Evolutionary conservation across 805 yeast genomes (phyloP), one percentile per base, ranked within the genome.

Genomic region (Suhomyces sp.): DNA sequence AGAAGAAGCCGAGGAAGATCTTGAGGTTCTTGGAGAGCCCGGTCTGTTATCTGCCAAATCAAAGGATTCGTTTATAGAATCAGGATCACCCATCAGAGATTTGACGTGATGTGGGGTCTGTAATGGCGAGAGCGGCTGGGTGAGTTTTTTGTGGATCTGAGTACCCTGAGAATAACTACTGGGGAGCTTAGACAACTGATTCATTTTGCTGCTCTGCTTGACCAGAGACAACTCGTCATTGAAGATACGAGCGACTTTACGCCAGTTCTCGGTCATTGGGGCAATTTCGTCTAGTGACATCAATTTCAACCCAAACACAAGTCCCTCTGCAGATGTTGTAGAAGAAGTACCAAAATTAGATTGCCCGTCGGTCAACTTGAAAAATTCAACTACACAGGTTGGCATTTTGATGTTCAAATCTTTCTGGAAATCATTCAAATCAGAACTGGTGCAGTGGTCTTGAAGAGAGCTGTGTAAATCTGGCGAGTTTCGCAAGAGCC

Each of bases 361-460:
- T 72, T 94, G 99, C 48, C 99, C 99, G 63, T 94, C 98, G 58
- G 94, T 97, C 40, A 87, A 71, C 61, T 84, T 80, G 63, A 81
- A 81, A 44, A 93, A 87, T 43, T 91, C 96, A 49, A 87, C 77
- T 6, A 94, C 89, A 51, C 93, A 89, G 2, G 83, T 73, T 1
- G 99, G 99, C 44, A 94, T 77, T 45, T 77, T 74, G 48, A 89
- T 73, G 44, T 81, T 84, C 62, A 91, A 74, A 66, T 93, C 97
- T 59, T 81, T 80, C 71, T 94, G 97, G 27, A 94, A 86, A 59
- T 87, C 93, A 56, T 78, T 77, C 51, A 93, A 76, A 65, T 94
- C 99, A 52, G 85, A 81, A 39, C 79, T 77, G 0, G 97, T 89
- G 55, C 91, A 94, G 25, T 90, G 87, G 48, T 82, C 85, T 62